Evolutionary conservation across 192 early-diverging fungal genomes (phyloP).

Genomic region (Dissophora globulifera): DNA sequence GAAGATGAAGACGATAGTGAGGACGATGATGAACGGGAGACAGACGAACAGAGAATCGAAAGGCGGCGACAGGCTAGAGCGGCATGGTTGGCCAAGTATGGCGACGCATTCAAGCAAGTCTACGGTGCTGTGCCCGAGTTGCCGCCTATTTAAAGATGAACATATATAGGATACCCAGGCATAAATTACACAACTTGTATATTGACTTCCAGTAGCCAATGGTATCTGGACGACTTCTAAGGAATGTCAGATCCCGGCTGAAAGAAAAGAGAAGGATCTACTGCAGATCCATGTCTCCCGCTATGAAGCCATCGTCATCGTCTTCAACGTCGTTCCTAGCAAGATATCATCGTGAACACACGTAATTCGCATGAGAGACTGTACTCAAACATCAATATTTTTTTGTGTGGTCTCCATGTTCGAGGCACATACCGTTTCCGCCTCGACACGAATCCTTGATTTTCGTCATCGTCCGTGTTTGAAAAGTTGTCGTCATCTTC

Average conservation of each 20-base stretch:
- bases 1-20: slow-evolving; percentile 17
- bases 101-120: slow-evolving; percentile 46
- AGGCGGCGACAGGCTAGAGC: slow-evolving; percentile 22
- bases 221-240: not conserved
- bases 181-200: no score
- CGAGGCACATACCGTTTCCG: slow-evolving; percentile 34
- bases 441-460: slow-evolving; percentile 21
- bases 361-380: not conserved
- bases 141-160: slow-evolving; percentile 24
- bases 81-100: slow-evolving; percentile 49
- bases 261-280: no score
- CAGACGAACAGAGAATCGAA: slow-evolving; percentile 43
- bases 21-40: slow-evolving; percentile 19
- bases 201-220: no score
- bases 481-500: slow-evolving; percentile 27
- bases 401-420: no score
- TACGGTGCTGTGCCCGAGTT: slow-evolving; percentile 45
- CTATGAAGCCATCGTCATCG: slow-evolving; percentile 26
- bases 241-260: no score
- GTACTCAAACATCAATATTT: no score
- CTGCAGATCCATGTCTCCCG: slow-evolving; percentile 40
- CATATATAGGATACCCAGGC: not conserved
- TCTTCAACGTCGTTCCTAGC: not conserved
- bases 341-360: slow-evolving; percentile 1
- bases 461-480: slow-evolving; percentile 32